phyloP scores from a whole-genome alignment of 2,329 filamentous ascomycete species.

The Aspergillus cejpii region DNA sequence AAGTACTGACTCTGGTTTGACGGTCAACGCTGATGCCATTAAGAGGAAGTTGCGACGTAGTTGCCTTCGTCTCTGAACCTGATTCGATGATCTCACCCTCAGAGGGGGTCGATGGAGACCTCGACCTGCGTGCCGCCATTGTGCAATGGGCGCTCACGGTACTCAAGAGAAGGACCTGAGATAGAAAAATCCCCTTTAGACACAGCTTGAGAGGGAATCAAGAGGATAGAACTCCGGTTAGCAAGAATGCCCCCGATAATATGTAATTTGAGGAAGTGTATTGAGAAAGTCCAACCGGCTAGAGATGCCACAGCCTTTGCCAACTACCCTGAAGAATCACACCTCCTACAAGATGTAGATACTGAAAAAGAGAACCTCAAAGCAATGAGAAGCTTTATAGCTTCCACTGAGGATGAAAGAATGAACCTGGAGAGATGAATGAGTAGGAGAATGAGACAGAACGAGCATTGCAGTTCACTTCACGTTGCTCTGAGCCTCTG shows the following conservation, averaged over 20 bases:
- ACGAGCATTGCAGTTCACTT: no score
- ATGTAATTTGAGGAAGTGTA: conserved; percentile 24
- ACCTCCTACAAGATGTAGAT: neutral
- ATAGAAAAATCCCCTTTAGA: conserved; percentile 16
- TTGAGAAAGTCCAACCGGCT: conserved; percentile 42
- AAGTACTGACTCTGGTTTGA: conserved; percentile 67
- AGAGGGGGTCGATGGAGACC: conserved; percentile 61
- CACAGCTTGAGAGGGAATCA: conserved; percentile 20
- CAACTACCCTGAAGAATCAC: conserved; percentile 3
- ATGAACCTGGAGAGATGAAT: neutral
- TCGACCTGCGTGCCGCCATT: conserved; percentile 46
- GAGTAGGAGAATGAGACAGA: conserved; percentile 4
- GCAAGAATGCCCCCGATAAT: conserved; percentile 28
- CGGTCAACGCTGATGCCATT: conserved; percentile 85
- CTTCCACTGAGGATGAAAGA: neutral
- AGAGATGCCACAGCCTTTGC: conserved; percentile 27
- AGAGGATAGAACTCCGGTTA: conserved; percentile 28
- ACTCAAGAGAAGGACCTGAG: conserved; percentile 1
- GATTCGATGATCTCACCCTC: conserved; percentile 82
- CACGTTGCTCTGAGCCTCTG: no score
- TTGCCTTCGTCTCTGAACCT: conserved; percentile 72
- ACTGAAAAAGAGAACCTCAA: neutral
- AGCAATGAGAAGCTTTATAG: neutral
- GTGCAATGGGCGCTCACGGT: conserved; percentile 10
- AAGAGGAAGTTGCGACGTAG: conserved; percentile 66